Conservation (phyloP, 768 basidiomycete species). For the Collybiopsis luxurians region DNA sequence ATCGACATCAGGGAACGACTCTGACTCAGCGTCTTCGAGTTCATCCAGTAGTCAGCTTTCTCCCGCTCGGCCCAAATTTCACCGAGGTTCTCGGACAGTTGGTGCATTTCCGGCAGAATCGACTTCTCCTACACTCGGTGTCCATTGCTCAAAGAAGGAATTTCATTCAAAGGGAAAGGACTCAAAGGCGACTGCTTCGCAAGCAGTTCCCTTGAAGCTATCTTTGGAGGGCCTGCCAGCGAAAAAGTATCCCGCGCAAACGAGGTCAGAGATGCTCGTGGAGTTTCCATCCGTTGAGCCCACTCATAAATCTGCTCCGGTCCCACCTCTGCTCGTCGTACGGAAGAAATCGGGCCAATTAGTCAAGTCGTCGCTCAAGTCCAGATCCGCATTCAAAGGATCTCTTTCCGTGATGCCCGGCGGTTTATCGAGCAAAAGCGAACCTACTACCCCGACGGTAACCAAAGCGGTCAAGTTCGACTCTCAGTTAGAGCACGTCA, state of each 20-base stretch:
- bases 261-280: neutral
- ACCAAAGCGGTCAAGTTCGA: slow-evolving; percentile 93
- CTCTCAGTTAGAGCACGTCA: slow-evolving; percentile 87
- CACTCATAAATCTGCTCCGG: slow-evolving; percentile 20
- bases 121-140: slow-evolving; percentile 41
- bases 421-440: slow-evolving; percentile 57
- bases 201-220: neutral
- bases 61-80: slow-evolving; percentile 35
- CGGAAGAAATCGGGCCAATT: slow-evolving; percentile 95
- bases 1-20: slow-evolving; percentile 6
- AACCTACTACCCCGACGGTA: slow-evolving; percentile 75
- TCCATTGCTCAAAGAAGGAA: slow-evolving; percentile 19
- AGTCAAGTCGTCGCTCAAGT: slow-evolving; percentile 88
- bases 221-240: neutral
- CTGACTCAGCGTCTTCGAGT: slow-evolving; percentile 35
- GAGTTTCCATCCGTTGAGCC: slow-evolving; percentile 19
- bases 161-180: neutral
- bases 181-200: neutral
- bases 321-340: slow-evolving; percentile 43
- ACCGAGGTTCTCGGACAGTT: slow-evolving; percentile 25
- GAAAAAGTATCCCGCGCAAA: neutral
- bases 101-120: slow-evolving; percentile 30
- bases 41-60: slow-evolving; percentile 32
- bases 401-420: slow-evolving; percentile 52
- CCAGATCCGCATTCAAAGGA: slow-evolving; percentile 49